Base-by-base conservation (phyloP, 1,284 basidiomycete genomes). In the Melampsora larici-populina region DNA sequence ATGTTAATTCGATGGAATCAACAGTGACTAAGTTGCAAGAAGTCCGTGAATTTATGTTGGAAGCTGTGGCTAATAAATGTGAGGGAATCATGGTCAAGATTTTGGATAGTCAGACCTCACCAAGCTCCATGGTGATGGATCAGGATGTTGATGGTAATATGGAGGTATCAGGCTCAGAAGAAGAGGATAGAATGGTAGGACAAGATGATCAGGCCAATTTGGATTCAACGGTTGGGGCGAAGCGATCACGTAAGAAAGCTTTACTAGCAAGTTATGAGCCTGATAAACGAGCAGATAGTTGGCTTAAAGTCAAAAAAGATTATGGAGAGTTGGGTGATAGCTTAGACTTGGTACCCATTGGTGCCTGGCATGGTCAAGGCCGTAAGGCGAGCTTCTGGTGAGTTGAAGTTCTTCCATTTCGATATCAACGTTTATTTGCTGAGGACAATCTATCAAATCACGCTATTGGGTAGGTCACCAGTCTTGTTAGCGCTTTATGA, bases 71-170 rank as follows among this genome's bases (percentile, higher is more conserved):
- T 81, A 89, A 89, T 83, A 90, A 90, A 78, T 93, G 91, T 79
- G 94, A 97, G 84, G 94, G 94, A 5, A 86, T 97, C 80, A 96
- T 97, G 94, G 88, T 97, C 82, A 97, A 97, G 86, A 90, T 93
- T 26, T 81, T 87, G 78, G 85, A 85, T 64, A 79, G 82, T 65
- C 82, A 80, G 13, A 43, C 40, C 40, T 43, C 40, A 13, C 13
- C 40, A 13, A 7, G 1, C 13, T 11, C 40, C 7, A 43, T 11
- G 40, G 40, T 43, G 40, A 43, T 13, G 11, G 40, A 43, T 43
- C 51, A 81, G 79, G 80, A n/a, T 80, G 68, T 40, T 72, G 75
- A 13, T 43, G 40, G 13, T 43, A 43, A 43, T 43, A 4, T 43
- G 13, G 40, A 43, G 11, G 40, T 43, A 43, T 43, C 40, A 9